phyloP scores from a whole-genome alignment of 192 early-diverging fungal species.

The Neocallimastix lanati region DNA sequence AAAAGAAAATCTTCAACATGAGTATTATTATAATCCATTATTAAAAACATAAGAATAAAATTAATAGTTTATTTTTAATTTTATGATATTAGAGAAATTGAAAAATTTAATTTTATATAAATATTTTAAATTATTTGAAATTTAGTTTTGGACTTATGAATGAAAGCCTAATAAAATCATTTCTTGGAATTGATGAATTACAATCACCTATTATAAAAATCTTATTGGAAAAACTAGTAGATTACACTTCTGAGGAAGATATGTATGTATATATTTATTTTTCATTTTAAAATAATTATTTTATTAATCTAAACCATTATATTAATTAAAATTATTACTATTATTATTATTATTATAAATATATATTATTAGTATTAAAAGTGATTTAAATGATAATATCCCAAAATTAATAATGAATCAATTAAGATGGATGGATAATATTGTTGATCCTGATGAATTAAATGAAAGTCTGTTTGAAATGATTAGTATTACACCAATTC shows the following conservation, averaged over 20 bases:
- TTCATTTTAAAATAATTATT: too few relatives aligned
- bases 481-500: constrained; percentile 32
- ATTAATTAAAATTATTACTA: too few relatives aligned
- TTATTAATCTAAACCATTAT: too few relatives aligned
- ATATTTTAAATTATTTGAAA: too few relatives aligned
- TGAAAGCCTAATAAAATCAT: neutral
- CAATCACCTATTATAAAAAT: neutral
- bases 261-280: neutral
- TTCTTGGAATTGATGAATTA: neutral
- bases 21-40: too few relatives aligned
- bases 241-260: neutral
- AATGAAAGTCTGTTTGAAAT: constrained; percentile 49
- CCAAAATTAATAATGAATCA: constrained; percentile 49
- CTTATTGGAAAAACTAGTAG: neutral
- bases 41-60: too few relatives aligned
- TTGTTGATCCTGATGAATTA: constrained; percentile 36
- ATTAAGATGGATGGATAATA: constrained; percentile 55
- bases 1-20: neutral
- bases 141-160: neutral
- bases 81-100: too few relatives aligned
- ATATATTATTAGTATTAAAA: neutral
- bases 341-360: too few relatives aligned
- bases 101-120: too few relatives aligned
- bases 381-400: constrained; percentile 4
- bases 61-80: too few relatives aligned